Base-by-base conservation (phyloP, 345 rosid genomes). In the Corchorus capsularis region DNA sequence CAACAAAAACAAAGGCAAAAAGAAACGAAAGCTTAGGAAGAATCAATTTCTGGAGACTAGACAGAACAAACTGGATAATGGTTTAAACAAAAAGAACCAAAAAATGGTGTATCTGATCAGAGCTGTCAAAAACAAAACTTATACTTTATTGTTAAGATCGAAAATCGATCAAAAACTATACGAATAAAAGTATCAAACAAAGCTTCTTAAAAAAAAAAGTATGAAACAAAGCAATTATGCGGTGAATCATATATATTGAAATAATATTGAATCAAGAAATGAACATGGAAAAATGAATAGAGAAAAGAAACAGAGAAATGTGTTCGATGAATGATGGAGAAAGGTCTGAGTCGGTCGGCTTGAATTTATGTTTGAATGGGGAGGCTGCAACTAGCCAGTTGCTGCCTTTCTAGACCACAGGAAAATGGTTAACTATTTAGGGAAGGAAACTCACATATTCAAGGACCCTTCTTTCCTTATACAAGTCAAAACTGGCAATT, bases 351-450 rank as follows among this genome's bases (percentile, higher is more conserved):
- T 46, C 6, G 12, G 72, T 4, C 34, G 72, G 59, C 2, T 52
- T 16, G 73, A 50, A 69, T 69, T 69, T 69, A 69, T 52, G 73
- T 32, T 6, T 34, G 19, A 34, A 68, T 7, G 22, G 55, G 22
- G 72, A 53, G 46, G 61, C 56, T 34, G 37, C 63, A 27, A 16
- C 63, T 7, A 65, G 52, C 52, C 27, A 65, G 13, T 37, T 19
- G 75, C 63, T 71, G 75, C 20, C 75, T 41, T 41, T 56, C 50
- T 41, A 57, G 65, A 43, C 66, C 75, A 14, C 17, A 8, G 65
- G 65, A 19, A 14, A 19, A 14, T n/a, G 3, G 19, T 35, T 5
- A 17, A 2, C n/a, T 20, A 5, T 17, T 1, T 55, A 39, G 7
- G 8, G 5, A 27, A 34, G 19, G 8, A 43, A 7, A 12, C 15